Evolutionary conservation across 169 alveolate species (phyloP), one percentile per base, ranked within the genome.

Genomic region (Plasmodium vinckei): DNA sequence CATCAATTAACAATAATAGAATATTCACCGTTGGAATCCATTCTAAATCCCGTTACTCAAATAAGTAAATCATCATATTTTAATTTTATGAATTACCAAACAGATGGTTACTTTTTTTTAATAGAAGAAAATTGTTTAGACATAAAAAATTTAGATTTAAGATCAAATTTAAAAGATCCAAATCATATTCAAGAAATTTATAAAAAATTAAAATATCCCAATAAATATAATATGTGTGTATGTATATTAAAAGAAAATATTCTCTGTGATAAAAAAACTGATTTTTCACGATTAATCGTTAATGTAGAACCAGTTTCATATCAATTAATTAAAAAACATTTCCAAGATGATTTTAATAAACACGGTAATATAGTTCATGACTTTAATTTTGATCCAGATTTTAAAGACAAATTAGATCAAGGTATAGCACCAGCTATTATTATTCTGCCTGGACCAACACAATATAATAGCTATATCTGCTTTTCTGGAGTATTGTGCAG

Each of bases 201-300:
- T 42, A 77, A 47, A 51, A 49, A 47, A 47, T 47, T 77, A 44
- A 46, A 77, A 63, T 77, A 9, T 42, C 88, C 88, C 68, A 44
- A 77, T 63, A 77, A 77, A 64, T 77, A 77, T 64, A 63, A 77
- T 46, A 10, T 77, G 49, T 77, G 88, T 68, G 42, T 64, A 25
- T 77, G 88, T 57, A 39, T 19, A 13, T 12, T 77, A 12, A 47
- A 67, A 64, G 27, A 77, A 23, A 49, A 77, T 44, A 42, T 57
- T 47, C 21, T 60, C 5, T 77, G 88, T 64, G 77, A 77, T 54
- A 77, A 68, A 6, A 25, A 27, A 12, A 46, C 49, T 6, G 68
- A 77, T 19, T 77, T 42, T 64, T 63, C 63, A 44, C 54, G 68
- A 21, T 27, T 77, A 19, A 51, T 77, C 17, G 5, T 46, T 63